Evolutionary conservation across 139 green algal species (phyloP).

Genomic region (Auxenochlorella pyrenoidosa): DNA sequence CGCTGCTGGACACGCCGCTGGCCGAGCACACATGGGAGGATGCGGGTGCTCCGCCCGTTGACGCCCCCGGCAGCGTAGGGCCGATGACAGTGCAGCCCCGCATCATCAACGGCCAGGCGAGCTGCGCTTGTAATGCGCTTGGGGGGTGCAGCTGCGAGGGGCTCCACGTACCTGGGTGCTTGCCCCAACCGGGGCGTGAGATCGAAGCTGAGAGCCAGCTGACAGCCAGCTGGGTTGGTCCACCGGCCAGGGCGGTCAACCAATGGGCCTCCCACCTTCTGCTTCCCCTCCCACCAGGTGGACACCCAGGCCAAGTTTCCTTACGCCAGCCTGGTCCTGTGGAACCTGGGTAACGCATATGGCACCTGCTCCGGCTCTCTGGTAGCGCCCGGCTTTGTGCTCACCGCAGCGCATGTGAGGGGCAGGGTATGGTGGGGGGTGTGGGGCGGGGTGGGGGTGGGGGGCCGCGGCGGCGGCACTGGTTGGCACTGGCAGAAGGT

Average conservation of each 20-base stretch:
- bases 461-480: too few relatives aligned
- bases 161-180: too few relatives aligned
- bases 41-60: neutral
- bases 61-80: neutral
- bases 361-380: constrained; percentile 2
- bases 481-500: too few relatives aligned
- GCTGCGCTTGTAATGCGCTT: neutral
- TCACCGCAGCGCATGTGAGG: neutral
- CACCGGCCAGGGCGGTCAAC: too few relatives aligned
- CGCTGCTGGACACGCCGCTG: neutral
- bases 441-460: neutral
- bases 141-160: too few relatives aligned
- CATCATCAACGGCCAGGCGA: neutral
- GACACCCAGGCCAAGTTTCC: neutral
- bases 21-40: neutral
- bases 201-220: too few relatives aligned
- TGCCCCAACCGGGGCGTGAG: too few relatives aligned
- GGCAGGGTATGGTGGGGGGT: neutral
- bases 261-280: too few relatives aligned
- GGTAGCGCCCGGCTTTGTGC: neutral
- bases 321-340: neutral
- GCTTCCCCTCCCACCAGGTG: neutral
- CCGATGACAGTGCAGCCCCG: neutral
- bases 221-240: too few relatives aligned
- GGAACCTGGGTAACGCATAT: neutral